Conservation (phyloP, 768 basidiomycete species). For the Amanita molliuscula region DNA sequence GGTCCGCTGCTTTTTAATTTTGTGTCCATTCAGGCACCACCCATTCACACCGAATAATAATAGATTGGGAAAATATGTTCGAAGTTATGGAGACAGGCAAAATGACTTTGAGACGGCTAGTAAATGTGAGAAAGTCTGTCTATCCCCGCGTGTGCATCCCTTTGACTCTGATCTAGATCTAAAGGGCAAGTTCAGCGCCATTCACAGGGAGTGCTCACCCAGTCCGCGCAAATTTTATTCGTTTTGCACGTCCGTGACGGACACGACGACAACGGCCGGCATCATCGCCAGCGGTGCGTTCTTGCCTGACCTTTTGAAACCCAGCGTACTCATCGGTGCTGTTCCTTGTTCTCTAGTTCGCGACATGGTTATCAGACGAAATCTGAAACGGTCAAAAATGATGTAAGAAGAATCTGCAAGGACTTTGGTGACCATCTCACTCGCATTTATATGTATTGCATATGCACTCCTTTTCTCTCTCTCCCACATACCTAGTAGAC, state of each 20-base stretch:
- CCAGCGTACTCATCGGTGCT: background rate
- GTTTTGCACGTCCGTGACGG: constrained; percentile 71
- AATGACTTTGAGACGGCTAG: constrained; percentile 64
- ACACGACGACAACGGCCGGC: constrained; percentile 61
- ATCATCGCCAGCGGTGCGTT: constrained; percentile 67
- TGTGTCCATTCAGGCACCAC: background rate
- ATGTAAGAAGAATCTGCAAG: constrained; percentile 24
- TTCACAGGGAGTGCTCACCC: constrained; percentile 68
- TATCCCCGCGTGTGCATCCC: background rate
- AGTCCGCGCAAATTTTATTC: constrained; percentile 68
- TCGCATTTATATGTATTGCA: background rate
- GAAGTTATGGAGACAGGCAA: constrained; percentile 59
- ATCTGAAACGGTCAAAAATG: constrained; percentile 64
- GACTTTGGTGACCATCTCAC: no score
- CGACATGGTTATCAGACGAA: constrained; percentile 75
- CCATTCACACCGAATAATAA: background rate
- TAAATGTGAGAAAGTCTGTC: constrained; percentile 45
- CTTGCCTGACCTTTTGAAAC: background rate
- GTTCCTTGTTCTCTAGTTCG: constrained; percentile 35
- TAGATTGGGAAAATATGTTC: constrained; percentile 57
- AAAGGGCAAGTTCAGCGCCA: constrained; percentile 61
- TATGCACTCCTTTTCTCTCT: constrained; percentile 8
- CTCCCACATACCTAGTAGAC: background rate
- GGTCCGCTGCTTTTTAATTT: constrained; percentile 15
- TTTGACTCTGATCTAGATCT: constrained; percentile 37